These are phyloP conservation scores for Grammothele lineata DNA, from an alignment of 768 basidiomycete genomes.

Conservation along the genomic window DNA sequence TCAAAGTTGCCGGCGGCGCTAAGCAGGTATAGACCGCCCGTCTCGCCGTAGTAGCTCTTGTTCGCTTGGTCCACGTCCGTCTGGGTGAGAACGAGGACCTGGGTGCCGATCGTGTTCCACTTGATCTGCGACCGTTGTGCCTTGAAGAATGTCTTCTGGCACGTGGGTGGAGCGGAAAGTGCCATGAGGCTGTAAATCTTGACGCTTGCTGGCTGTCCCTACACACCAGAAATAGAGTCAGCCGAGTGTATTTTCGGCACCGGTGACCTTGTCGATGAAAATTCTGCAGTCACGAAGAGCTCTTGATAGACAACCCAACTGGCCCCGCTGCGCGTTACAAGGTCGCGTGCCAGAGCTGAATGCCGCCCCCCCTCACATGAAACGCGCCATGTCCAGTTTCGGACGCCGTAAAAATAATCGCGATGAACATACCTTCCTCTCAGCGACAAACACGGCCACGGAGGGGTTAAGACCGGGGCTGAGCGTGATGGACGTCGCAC, in stretches of 20 bases:
- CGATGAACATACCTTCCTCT: conserved; percentile 84
- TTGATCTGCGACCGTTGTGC: conserved; percentile 91
- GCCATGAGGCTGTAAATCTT: conserved; percentile 75
- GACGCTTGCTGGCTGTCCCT: conserved; percentile 87
- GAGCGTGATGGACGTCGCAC: conserved; percentile 68
- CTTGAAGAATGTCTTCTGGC: conserved; percentile 93
- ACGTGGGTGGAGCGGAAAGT: conserved; percentile 61
- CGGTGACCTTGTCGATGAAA: too few relatives aligned
- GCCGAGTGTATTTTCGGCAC: too few relatives aligned
- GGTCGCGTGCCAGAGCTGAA: too few relatives aligned
- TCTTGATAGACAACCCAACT: too few relatives aligned
- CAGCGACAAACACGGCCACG: conserved; percentile 88
- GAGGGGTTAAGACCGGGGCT: conserved; percentile 85
- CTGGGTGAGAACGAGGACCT: conserved; percentile 86
- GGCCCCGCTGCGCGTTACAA: too few relatives aligned
- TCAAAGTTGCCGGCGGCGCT: conserved; percentile 93
- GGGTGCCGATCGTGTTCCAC: conserved; percentile 94
- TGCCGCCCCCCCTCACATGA: too few relatives aligned
- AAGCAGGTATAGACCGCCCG: conserved; percentile 81
- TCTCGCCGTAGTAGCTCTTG: conserved; percentile 98
- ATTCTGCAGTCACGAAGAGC: too few relatives aligned
- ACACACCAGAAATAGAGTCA: neutral
- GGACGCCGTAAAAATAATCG: too few relatives aligned
- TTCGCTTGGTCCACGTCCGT: conserved; percentile 97
- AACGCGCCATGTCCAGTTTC: too few relatives aligned